A percentile compares a stretch with the other conserved stretches of the same genome.
Conservation (phyloP, 106 monocot species). For the Dioscorea alata region DNA sequence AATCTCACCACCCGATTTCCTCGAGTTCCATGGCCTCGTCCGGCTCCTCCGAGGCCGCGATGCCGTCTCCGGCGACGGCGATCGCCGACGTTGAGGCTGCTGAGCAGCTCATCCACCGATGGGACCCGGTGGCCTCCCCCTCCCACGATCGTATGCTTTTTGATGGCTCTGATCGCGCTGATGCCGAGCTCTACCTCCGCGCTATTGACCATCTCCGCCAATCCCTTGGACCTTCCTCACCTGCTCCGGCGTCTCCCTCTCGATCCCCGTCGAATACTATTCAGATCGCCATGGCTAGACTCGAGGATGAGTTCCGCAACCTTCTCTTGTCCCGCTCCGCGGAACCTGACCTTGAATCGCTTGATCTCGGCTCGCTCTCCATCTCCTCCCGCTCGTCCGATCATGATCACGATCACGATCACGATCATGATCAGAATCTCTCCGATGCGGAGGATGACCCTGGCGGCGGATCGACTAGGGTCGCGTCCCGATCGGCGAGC, state of each 20-base stretch:
- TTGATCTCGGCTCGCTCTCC: constrained; percentile 58
- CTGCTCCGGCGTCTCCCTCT: constrained; percentile 9
- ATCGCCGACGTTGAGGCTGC: constrained; percentile 12
- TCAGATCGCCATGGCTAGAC: constrained; percentile 79
- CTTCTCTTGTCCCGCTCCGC: constrained; percentile 51
- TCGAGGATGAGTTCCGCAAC: constrained; percentile 95
- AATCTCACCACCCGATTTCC: neutral
- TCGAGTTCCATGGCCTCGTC: constrained; percentile 9
- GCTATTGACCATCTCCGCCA: constrained; percentile 53
- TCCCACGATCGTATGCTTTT: constrained; percentile 22
- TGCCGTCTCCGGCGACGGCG: neutral
- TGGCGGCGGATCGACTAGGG: neutral
- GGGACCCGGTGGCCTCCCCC: constrained; percentile 21
- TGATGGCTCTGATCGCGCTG: constrained; percentile 25
- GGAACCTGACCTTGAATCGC: constrained; percentile 57
- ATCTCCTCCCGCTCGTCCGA: constrained; percentile 11
- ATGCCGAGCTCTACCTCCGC: constrained; percentile 36
- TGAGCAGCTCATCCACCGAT: constrained; percentile 27
- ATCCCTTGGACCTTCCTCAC: constrained; percentile 18
- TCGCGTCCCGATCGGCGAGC: constrained; percentile 29
- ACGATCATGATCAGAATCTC: neutral
- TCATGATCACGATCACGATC: neutral
- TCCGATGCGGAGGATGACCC: constrained; percentile 6
- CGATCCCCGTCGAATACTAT: constrained; percentile 18
- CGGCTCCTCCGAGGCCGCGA: neutral